Conservation (phyloP, 2,329 filamentous ascomycete genomes). For the Colletotrichum endophyticum region DNA sequence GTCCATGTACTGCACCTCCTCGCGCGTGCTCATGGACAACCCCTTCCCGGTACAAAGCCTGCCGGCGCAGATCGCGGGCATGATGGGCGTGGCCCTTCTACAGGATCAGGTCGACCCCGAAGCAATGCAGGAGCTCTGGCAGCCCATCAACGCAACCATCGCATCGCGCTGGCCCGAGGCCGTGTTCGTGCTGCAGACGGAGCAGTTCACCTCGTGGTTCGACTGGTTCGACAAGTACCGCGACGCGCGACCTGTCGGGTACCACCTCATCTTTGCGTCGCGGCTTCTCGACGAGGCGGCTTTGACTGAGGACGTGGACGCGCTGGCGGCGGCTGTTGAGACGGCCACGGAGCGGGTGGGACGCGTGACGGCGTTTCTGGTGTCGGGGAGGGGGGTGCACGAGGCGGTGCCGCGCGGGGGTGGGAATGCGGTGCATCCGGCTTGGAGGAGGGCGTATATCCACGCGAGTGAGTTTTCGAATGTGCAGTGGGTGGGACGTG, state of each 20-base stretch:
- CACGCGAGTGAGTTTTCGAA: slow-evolving; percentile 37
- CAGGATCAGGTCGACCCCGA: slow-evolving; percentile 35
- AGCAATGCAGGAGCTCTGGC: slow-evolving; percentile 31
- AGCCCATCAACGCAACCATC: slow-evolving; percentile 40
- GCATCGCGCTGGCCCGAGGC: slow-evolving; percentile 39
- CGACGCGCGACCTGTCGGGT: slow-evolving; percentile 40
- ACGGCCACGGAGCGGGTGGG: slow-evolving; percentile 32
- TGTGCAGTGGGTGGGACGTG: neutral
- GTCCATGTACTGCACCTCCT: slow-evolving; percentile 47
- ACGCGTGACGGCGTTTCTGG: slow-evolving; percentile 39
- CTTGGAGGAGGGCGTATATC: slow-evolving; percentile 48
- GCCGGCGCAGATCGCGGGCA: slow-evolving; percentile 32
- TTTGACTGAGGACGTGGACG: slow-evolving; percentile 37
- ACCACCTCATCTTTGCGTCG: slow-evolving; percentile 43
- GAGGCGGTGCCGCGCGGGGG: slow-evolving; percentile 49
- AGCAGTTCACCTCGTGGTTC: slow-evolving; percentile 33
- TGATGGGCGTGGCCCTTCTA: slow-evolving; percentile 37
- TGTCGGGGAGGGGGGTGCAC: slow-evolving; percentile 48
- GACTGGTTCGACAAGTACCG: slow-evolving; percentile 40
- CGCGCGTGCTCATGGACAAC: slow-evolving; percentile 35
- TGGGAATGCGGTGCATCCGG: slow-evolving; percentile 52
- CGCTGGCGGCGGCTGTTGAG: slow-evolving; percentile 41
- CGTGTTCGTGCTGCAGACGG: slow-evolving; percentile 17
- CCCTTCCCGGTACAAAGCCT: slow-evolving; percentile 36
- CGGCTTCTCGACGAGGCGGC: slow-evolving; percentile 44